Evolutionary conservation across 2,329 filamentous ascomycete genomes (phyloP).

Genomic region (Cladophialophora exuberans): DNA sequence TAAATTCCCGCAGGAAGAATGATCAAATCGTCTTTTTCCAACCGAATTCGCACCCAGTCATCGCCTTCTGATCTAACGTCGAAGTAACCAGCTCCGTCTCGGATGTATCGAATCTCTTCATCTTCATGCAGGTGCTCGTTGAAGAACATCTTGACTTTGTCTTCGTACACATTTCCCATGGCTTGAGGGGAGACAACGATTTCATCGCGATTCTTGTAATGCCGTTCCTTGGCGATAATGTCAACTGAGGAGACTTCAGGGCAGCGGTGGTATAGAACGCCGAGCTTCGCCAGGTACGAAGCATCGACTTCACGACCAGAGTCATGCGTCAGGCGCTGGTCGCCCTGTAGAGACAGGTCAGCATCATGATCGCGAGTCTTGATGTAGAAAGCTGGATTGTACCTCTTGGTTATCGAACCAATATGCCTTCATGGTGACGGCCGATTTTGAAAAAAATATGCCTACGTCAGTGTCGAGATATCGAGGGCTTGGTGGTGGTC

Average conservation of each 20-base stretch:
- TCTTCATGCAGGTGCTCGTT: slow-evolving; percentile 96
- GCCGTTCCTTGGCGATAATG: slow-evolving; percentile 70
- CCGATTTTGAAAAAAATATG: no score
- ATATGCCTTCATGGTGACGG: slow-evolving; percentile 66
- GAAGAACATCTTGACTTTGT: slow-evolving; percentile 94
- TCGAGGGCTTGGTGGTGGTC: not conserved
- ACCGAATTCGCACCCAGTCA: slow-evolving; percentile 82
- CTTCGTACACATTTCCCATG: slow-evolving; percentile 86
- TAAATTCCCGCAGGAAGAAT: slow-evolving; percentile 95
- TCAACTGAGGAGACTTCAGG: slow-evolving; percentile 70
- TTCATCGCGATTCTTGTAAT: slow-evolving; percentile 94
- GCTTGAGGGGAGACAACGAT: slow-evolving; percentile 83
- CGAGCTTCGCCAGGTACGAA: slow-evolving; percentile 70
- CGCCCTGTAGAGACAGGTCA: slow-evolving; percentile 63
- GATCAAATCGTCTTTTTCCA: slow-evolving; percentile 87
- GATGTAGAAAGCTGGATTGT: slow-evolving; percentile 28
- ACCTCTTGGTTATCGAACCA: slow-evolving; percentile 70
- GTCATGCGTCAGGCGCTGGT: slow-evolving; percentile 90
- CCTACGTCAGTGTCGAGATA: no score
- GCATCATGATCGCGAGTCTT: slow-evolving; percentile 8
- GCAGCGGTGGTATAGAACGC: slow-evolving; percentile 77
- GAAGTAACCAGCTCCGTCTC: slow-evolving; percentile 87
- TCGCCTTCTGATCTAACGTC: slow-evolving; percentile 84
- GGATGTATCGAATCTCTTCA: slow-evolving; percentile 95
- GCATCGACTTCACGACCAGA: slow-evolving; percentile 71